These are phyloP conservation scores for Hyaloscypha bicolor DNA, from an alignment of 495 filamentous ascomycete species.

Conservation along the genomic window DNA sequence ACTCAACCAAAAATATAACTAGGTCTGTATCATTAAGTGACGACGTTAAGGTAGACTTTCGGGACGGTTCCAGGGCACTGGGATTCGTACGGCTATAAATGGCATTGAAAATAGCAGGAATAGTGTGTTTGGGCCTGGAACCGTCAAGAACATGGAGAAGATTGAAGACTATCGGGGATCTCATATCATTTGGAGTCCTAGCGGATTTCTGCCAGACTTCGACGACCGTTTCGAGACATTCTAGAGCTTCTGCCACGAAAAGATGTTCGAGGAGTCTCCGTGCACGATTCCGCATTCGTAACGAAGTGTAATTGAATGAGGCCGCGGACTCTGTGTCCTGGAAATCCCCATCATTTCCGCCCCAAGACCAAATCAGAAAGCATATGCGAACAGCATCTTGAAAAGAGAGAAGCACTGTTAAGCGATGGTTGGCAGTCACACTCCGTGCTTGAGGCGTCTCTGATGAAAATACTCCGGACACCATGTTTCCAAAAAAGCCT, in stretches of 20 bases:
- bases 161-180: slow-evolving; percentile 64
- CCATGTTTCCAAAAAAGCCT: slow-evolving; percentile 96
- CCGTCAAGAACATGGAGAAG: slow-evolving; percentile 90
- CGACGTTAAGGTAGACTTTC: slow-evolving; percentile 86
- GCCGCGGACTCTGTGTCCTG: slow-evolving; percentile 73
- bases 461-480: slow-evolving; percentile 84
- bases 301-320: slow-evolving; percentile 85
- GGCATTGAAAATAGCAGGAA: slow-evolving; percentile 96
- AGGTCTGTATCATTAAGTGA: slow-evolving; percentile 79
- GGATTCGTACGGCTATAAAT: slow-evolving; percentile 94
- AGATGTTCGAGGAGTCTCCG: slow-evolving; percentile 88
- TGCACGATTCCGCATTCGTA: slow-evolving; percentile 86
- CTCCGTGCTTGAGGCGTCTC: slow-evolving; percentile 75
- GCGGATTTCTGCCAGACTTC: slow-evolving; percentile 69
- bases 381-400: slow-evolving; percentile 92
- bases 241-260: slow-evolving; percentile 90
- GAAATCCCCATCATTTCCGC: slow-evolving; percentile 53
- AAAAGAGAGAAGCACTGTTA: slow-evolving; percentile 94
- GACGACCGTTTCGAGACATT: slow-evolving; percentile 88
- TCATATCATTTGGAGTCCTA: slow-evolving; percentile 32
- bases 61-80: slow-evolving; percentile 69
- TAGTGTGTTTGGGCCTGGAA: slow-evolving; percentile 86
- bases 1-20: slow-evolving; percentile 85
- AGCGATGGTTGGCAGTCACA: slow-evolving; percentile 83
- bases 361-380: slow-evolving; percentile 96